phyloP scores from a whole-genome alignment of 1,284 basidiomycete species.

The Sparassis latifolia region DNA sequence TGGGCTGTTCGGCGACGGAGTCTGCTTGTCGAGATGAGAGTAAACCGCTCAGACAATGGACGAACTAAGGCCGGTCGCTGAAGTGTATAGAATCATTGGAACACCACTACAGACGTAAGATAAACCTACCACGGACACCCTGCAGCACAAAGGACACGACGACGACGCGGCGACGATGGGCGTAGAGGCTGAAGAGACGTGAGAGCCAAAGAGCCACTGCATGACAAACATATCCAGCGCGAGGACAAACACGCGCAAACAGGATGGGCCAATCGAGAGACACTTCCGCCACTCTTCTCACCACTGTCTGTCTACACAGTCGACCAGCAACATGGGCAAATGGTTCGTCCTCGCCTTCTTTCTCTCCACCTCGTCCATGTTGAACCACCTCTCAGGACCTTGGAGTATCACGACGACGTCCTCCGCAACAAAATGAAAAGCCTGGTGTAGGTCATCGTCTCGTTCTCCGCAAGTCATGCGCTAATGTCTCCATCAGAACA shows the following conservation, averaged over 20 bases:
- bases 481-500: conserved; percentile 33
- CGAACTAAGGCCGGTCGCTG: not conserved
- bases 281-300: no score
- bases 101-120: not conserved
- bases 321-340: conserved; percentile 20
- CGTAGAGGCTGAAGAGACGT: not conserved
- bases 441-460: conserved; percentile 49
- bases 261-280: no score
- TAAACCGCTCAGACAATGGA: not conserved
- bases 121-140: not conserved
- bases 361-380: conserved; percentile 1
- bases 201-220: not conserved
- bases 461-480: not conserved
- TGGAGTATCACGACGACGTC: conserved; percentile 61
- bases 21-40: not conserved
- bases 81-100: not conserved
- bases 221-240: no score
- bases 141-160: not conserved
- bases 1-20: conserved; percentile 11
- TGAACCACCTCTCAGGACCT: conserved; percentile 41
- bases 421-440: conserved; percentile 62
- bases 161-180: not conserved
- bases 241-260: no score
- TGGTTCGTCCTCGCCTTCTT: conserved; percentile 16
- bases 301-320: not conserved